Base-by-base conservation (phyloP, 805 yeast species). In the Lachancea meyersii region DNA sequence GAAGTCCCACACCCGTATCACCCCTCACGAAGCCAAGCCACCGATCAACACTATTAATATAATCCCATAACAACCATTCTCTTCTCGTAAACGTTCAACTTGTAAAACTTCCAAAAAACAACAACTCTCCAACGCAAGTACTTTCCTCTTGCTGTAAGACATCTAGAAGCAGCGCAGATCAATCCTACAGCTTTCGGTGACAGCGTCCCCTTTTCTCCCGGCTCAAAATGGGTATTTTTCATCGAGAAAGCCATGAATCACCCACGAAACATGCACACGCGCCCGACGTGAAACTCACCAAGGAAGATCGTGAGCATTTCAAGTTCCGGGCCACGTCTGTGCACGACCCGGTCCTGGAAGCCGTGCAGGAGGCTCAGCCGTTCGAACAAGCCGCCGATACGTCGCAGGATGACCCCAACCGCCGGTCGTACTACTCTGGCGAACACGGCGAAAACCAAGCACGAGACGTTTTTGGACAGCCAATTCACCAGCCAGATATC, bases 311-410 rank as follows among this genome's bases (percentile, higher is more conserved):
- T n/a, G n/a, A n/a, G n/a, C 67, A 77, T 47, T 73, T 77, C 54
- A 82, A 82, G 56, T 70, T 77, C 54, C 76, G 84, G 53, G 73
- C 87, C 1, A 80, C 79, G 31, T 76, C 82, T 43, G 79, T 82
- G 24, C 86, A 83, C 52, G 97, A 88, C 66, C 97, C 96, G n/a
- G 81, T 93, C 46, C 69, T 93, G 48, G 75, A 82, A 28, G 98
- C 98, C 3, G 94, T 93, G 35, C 88, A 84, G 58, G 97, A 91
- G 64, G 91, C 83, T 7, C 97, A 93, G 69, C 98, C 98, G 7
- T 93, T 86, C 61, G 96, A 93, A 65, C 77, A 76, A 58, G 68
- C 71, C 28, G 69, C 66, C 26, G 67, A 63, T 43, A 50, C 61
- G 7, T 53, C 57, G 46, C 57, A 57, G 26, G 67, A 61, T 49